Percentiles rank a stretch among this genome's conserved stretches.
Evolutionary conservation across 2,329 filamentous ascomycete species (phyloP).

Genomic region (Davidsoniella australis): DNA sequence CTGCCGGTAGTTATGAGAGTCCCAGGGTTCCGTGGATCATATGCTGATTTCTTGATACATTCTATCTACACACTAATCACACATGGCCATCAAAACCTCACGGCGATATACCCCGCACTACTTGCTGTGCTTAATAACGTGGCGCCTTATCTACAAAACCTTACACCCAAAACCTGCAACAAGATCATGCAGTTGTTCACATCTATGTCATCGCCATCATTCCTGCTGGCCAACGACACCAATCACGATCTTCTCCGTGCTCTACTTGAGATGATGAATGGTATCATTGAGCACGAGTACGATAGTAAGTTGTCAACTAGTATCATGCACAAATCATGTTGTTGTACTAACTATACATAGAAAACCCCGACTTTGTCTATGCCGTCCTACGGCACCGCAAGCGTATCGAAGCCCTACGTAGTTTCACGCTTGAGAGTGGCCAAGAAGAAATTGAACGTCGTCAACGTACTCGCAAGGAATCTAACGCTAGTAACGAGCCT

Average conservation of each 20-base stretch:
- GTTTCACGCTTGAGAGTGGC: conserved; percentile 81
- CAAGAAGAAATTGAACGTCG: conserved; percentile 79
- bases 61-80: conserved; percentile 88
- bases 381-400: conserved; percentile 64
- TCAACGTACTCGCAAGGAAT: conserved; percentile 52
- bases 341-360: conserved; percentile 23
- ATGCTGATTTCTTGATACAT: conserved; percentile 88
- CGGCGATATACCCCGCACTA: conserved; percentile 81
- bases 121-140: conserved; percentile 89
- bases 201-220: conserved; percentile 86
- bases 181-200: conserved; percentile 77
- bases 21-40: conserved; percentile 69
- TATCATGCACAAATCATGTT: neutral
- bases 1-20: conserved; percentile 69
- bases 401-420: conserved; percentile 67
- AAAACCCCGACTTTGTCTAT: conserved; percentile 68
- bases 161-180: conserved; percentile 58
- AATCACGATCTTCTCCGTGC: conserved; percentile 72
- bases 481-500: conserved; percentile 30
- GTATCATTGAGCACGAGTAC: conserved; percentile 79
- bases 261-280: conserved; percentile 74
- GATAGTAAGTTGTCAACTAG: conserved; percentile 35
- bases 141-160: conserved; percentile 61
- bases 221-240: conserved; percentile 77
- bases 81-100: conserved; percentile 73